Evolutionary conservation across 202 grass and related monocot species (phyloP).

Genomic region (Dendrocalamus latiflorus): DNA sequence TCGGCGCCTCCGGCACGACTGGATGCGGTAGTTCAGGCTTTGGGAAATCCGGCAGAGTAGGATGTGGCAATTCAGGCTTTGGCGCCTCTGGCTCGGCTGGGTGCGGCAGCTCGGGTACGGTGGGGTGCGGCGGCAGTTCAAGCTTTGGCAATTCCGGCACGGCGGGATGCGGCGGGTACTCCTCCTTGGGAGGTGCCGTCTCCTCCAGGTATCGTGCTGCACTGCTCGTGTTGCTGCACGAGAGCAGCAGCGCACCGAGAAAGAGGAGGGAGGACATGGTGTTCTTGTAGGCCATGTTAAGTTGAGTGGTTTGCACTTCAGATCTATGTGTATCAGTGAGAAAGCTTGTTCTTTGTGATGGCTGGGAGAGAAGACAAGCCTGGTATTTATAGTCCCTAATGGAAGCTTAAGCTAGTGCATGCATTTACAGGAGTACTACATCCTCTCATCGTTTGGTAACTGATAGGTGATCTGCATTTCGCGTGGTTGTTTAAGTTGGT

Average conservation of each 20-base stretch:
- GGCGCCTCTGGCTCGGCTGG: not conserved
- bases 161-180: not conserved
- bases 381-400: not conserved
- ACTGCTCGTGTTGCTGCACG: not conserved
- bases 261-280: not conserved
- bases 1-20: not conserved
- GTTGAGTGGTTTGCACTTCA: not conserved
- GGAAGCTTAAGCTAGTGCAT: not conserved
- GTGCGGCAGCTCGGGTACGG: not conserved
- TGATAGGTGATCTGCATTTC: not conserved
- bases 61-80: not conserved
- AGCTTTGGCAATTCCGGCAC: not conserved
- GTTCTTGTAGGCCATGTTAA: conserved; percentile 10
- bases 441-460: no score
- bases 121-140: not conserved
- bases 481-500: not conserved
- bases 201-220: not conserved
- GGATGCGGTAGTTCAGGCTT: not conserved
- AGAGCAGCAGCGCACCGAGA: conserved; percentile 21
- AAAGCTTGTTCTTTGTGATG: not conserved
- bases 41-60: fast-evolving
- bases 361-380: no score
- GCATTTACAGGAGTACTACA: not conserved
- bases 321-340: not conserved
- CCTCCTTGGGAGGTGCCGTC: not conserved